These are phyloP conservation scores for Salinomyces thailandicus DNA, from an alignment of 2,329 filamentous ascomycete genomes.

Conservation along the genomic window DNA sequence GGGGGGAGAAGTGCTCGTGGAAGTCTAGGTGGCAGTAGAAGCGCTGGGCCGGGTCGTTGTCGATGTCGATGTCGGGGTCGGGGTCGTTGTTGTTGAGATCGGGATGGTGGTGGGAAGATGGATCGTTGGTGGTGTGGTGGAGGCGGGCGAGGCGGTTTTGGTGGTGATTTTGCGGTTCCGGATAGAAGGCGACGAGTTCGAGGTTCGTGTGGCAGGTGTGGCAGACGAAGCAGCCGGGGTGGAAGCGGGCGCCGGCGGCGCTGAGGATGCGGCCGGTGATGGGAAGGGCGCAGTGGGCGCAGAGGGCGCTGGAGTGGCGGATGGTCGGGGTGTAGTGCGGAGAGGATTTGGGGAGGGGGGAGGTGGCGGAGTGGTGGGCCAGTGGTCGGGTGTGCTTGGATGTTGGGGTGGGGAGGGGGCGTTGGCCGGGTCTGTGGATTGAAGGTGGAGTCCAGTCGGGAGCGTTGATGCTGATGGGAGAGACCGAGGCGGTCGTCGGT, in stretches of 20 bases:
- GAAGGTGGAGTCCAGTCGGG: slow-evolving; percentile 7
- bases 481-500: slow-evolving; percentile 13
- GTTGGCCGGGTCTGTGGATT: slow-evolving; percentile 22
- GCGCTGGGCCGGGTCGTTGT: slow-evolving; percentile 61
- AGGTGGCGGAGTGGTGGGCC: slow-evolving; percentile 23
- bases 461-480: slow-evolving; percentile 15
- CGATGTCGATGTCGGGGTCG: slow-evolving; percentile 29
- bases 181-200: slow-evolving; percentile 92
- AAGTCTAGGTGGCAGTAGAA: slow-evolving; percentile 99
- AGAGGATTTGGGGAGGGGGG: slow-evolving; percentile 27
- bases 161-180: slow-evolving; percentile 68
- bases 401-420: slow-evolving; percentile 37
- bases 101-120: slow-evolving; percentile 30
- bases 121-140: slow-evolving; percentile 46
- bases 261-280: slow-evolving; percentile 88
- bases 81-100: slow-evolving; percentile 19
- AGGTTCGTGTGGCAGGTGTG: slow-evolving; percentile 77
- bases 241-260: slow-evolving; percentile 72
- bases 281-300: slow-evolving; percentile 70
- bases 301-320: slow-evolving; percentile 55
- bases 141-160: slow-evolving; percentile 65
- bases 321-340: slow-evolving; percentile 37
- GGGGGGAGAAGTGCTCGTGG: slow-evolving; percentile 85
- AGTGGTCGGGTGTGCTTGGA: slow-evolving; percentile 29
- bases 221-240: slow-evolving; percentile 87